Evolutionary conservation across 305 asterid genomes (phyloP), one percentile per base, ranked within the genome.

Genomic region (Solanum hybrid): DNA sequence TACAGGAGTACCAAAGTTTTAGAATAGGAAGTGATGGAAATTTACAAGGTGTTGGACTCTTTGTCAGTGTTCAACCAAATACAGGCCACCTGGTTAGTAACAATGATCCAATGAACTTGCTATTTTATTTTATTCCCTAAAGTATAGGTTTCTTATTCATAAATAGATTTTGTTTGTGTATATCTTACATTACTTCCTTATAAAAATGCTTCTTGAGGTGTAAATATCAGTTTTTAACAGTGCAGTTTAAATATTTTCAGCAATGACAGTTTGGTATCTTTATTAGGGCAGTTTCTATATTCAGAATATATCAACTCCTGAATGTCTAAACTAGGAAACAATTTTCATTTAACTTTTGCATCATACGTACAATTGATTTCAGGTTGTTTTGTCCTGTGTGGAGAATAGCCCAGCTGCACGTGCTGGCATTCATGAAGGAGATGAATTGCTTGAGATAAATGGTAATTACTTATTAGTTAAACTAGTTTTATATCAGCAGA

Each of bases 391-490:
- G 92, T 95, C 97, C 27, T 96, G 99, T 93, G 88, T 96, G 56
- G 96, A 97, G 92, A 94, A 95, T 87, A 91, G 99, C 90, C 99
- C 99, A 11, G 99, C 99, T 89, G 99, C 98, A 66, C 99, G 98
- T 88, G 99, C 99, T 80, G 99, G 99, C 76, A 95, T 97, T 89
- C 99, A 90, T 66, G 97, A 95, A 94, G 99, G 99, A 75, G 99
- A 97, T 89, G 97, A 96, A 91, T 88, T 97, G 86, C 92, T 97
- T 91, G 98, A 97, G 93, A 97, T 97, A 75, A 95, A 97, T 75
- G 99, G 99, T 97, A 94, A 22, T 22, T 64, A 64, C 78, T 69
- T 88, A 56, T 78, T 32, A 69, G 73, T 87, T 29, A 19, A 88
- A 60, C 88, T 38, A 24, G 17, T 38, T 26, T 84, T 84, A 4